These are phyloP conservation scores for Cymbomonas tetramitiformis DNA, from an alignment of 139 green algal species.

Conservation along the genomic window DNA sequence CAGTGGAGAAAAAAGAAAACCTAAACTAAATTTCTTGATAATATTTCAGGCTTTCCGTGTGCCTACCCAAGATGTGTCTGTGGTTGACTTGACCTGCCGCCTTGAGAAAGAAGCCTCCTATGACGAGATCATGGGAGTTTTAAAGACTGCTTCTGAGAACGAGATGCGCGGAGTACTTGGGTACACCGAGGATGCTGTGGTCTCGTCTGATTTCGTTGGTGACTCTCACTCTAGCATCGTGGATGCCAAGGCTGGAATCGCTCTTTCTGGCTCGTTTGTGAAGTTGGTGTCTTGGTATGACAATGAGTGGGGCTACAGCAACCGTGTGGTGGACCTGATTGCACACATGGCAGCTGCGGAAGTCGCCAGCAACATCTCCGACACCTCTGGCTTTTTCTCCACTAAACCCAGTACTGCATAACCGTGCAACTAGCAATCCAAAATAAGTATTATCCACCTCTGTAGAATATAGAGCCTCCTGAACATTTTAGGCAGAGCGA, in stretches of 20 bases:
- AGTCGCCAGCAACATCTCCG: slow-evolving; percentile 17
- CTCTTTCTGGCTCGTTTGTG: slow-evolving; percentile 70
- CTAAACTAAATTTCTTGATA: no score
- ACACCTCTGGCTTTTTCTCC: no score
- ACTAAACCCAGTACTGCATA: no score
- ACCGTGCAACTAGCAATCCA: no score
- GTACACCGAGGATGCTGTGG: slow-evolving; percentile 83
- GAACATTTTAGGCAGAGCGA: no score
- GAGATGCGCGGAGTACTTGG: slow-evolving; percentile 70
- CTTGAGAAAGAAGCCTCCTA: slow-evolving; percentile 79
- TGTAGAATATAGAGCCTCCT: no score
- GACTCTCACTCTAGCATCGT: slow-evolving; percentile 51
- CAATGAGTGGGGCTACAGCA: slow-evolving; percentile 72
- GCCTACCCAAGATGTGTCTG: slow-evolving; percentile 82
- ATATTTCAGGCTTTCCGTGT: slow-evolving; percentile 96
- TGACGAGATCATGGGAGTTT: slow-evolving; percentile 71
- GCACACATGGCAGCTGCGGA: slow-evolving; percentile 36
- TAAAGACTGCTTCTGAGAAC: slow-evolving; percentile 62
- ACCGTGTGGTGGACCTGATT: slow-evolving; percentile 53
- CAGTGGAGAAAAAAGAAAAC: no score
- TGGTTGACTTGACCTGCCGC: slow-evolving; percentile 83
- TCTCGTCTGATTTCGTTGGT: slow-evolving; percentile 74
- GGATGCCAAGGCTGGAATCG: slow-evolving; percentile 66
- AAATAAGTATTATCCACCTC: no score
- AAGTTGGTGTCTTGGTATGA: slow-evolving; percentile 94